Base-by-base conservation (phyloP, 441 rosid genomes). In the Brassica balearica region DNA sequence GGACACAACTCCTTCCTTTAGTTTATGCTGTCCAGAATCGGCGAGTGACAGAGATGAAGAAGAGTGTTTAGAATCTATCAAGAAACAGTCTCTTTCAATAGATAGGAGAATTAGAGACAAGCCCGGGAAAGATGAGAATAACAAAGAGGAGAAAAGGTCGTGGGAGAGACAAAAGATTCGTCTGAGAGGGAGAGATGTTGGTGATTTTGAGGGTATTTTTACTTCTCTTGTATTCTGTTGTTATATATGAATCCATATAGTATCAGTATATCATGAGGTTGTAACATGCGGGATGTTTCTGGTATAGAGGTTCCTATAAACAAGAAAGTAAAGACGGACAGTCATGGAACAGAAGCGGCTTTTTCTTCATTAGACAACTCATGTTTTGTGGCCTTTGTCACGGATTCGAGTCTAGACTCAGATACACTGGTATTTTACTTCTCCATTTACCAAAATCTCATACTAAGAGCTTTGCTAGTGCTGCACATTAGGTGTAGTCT, bases 351-450 rank as follows among this genome's bases (percentile, higher is more conserved):
- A 29, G 38, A 34, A 34, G 69, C 5, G 12, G 14, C 3, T 19
- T 73, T 51, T 27, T 51, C 71, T n/a, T 56, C 65, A 36, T 38
- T 55, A 56, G 72, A 75, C 14, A 12, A 55, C 20, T 75, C 78
- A 0, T 58, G 68, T 48, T 76, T 76, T 69, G 69, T 61, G 43
- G 64, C 58, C 5, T 8, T 17, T 69, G 64, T 76, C 70, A 76
- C 80, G 0, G 9, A 63, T 76, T 32, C 12, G 0, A 36, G 41
- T 53, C 80, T 76, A 48, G 12, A 20, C 32, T 14, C 43, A 46
- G 80, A 76, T 76, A 62, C 25, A 61, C 6, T 69, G 75, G 75
- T 76, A 27, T 29, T 69, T 76, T 76, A 32, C 62, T 61, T 48
- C 7, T 43, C 20, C 22, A 58, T 59, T 58, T 6, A 53, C 60